Evolutionary conservation across 148 eudicot species (phyloP), one percentile per base, ranked within the genome.

Genomic region (Chenopodium berlandieri): DNA sequence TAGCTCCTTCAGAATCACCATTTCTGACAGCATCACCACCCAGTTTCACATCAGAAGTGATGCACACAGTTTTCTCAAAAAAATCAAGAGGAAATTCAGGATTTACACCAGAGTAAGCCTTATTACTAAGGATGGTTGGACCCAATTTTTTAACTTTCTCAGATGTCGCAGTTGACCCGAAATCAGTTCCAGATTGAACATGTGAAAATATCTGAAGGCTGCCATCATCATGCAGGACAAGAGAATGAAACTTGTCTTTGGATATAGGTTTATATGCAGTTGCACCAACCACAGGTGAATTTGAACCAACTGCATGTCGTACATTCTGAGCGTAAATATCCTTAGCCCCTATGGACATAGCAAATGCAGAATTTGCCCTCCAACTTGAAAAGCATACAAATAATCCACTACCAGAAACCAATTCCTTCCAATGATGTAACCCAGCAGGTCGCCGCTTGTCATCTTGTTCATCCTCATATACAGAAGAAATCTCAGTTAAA

Each of bases 41-140:
- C 72, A 97, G 80, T 83, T 94, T 97, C 71, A 97, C 96, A 82
- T 94, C 99, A 58, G 90, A 84, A 63, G 99, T 97, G 76, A 97
- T 94, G 83, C 98, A 94, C 48, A 91, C 86, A 70, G 98, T 88
- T 85, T 91, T 94, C 88, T 97, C 99, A 91, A 97, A 97, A 86
- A 97, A 97, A 86, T 97, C 99, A 79, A 97, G 94, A 58, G 98
- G 92, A 79, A 97, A 97, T 85, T 97, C 99, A 80, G 95, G 97
- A 78, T 91, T 94, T 62, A 78, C 89, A 82, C 95, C 91, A 70
- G 96, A 91, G 86, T 92, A 97, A 75, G 93, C 92, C 85, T 91
- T 94, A 81, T 90, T 92, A 84, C 83, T 90, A 76, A 97, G 97
- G 81, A 97, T 94, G 58, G 89, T 94, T 65, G 94, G 83, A 73